Evolutionary conservation across 164 flowering plant species (phyloP).

Genomic region (Magnolia sinica): DNA sequence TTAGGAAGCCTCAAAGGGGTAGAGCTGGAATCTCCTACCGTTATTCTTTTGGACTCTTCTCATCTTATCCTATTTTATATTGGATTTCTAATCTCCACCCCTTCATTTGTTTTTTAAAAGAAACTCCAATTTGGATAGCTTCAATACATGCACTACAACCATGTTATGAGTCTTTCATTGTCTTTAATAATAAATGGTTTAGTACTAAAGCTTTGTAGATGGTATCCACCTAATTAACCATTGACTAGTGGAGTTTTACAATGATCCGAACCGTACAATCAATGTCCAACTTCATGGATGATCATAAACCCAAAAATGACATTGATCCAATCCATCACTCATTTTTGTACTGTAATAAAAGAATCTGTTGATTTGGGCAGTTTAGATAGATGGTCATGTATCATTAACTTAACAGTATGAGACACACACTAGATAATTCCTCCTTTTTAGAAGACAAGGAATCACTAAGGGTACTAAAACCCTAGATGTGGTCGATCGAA

Average conservation of each 20-base stretch:
- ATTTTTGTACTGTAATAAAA: too few species aligned
- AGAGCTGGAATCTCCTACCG: constrained; percentile 30
- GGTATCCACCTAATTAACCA: neutral
- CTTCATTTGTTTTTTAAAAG: neutral
- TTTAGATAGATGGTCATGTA: too few species aligned
- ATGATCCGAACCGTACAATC: neutral
- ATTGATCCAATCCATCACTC: neutral
- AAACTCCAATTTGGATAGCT: neutral
- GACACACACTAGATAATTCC: too few species aligned
- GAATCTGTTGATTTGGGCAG: too few species aligned
- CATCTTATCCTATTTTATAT: neutral
- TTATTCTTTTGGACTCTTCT: constrained; percentile 4
- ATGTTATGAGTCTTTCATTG: neutral
- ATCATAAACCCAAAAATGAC: neutral
- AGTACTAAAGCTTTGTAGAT: neutral
- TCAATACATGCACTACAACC: neutral
- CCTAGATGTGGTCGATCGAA: too few species aligned
- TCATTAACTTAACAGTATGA: too few species aligned
- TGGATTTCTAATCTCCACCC: neutral
- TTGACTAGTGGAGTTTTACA: neutral
- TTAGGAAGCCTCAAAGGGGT: neutral
- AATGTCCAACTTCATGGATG: neutral
- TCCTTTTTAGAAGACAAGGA: too few species aligned
- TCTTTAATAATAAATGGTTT: neutral
- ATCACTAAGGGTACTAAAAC: too few species aligned